Percentiles rank a stretch among this genome's conserved stretches.
These are phyloP conservation scores for Globisporangium cystogenes DNA, from an alignment of 352 stramenopile genomes.

Conservation along the genomic window DNA sequence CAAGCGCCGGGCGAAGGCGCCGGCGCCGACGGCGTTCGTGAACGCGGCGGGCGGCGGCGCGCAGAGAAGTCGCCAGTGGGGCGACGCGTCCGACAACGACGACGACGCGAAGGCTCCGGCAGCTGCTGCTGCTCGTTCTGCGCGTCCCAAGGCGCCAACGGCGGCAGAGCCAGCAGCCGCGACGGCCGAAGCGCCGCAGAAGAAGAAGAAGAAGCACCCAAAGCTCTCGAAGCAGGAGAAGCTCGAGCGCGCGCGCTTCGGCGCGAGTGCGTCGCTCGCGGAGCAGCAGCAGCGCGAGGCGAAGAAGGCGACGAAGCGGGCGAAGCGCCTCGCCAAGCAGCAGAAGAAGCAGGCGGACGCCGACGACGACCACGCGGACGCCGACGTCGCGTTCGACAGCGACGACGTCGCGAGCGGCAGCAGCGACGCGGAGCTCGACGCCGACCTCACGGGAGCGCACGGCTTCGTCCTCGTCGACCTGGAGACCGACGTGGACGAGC, in stretches of 20 bases:
- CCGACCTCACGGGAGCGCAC: conserved; percentile 7
- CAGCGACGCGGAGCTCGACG: conserved; percentile 12
- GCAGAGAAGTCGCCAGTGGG: too few species aligned
- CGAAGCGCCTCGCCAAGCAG: conserved; percentile 15
- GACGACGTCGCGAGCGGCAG: conserved; percentile 10
- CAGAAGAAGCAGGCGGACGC: conserved; percentile 27
- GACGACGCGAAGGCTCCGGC: too few species aligned
- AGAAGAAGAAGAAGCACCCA: neutral
- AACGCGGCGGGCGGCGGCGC: too few species aligned
- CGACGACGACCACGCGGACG: conserved; percentile 23
- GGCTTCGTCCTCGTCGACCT: conserved; percentile 39
- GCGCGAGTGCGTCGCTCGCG: neutral
- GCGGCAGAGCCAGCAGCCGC: neutral
- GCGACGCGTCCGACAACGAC: too few species aligned
- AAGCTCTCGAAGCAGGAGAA: conserved; percentile 8
- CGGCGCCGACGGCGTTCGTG: neutral
- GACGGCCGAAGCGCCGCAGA: neutral
- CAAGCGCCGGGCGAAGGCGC: neutral
- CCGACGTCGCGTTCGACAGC: conserved; percentile 20
- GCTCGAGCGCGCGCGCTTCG: neutral
- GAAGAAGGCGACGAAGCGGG: conserved; percentile 10
- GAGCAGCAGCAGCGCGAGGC: conserved; percentile 15
- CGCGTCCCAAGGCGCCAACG: too few species aligned
- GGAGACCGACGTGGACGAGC: conserved; percentile 34
- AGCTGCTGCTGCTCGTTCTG: too few species aligned